phyloP scores from a whole-genome alignment of 805 yeast species.

The Pichia occidentalis region DNA sequence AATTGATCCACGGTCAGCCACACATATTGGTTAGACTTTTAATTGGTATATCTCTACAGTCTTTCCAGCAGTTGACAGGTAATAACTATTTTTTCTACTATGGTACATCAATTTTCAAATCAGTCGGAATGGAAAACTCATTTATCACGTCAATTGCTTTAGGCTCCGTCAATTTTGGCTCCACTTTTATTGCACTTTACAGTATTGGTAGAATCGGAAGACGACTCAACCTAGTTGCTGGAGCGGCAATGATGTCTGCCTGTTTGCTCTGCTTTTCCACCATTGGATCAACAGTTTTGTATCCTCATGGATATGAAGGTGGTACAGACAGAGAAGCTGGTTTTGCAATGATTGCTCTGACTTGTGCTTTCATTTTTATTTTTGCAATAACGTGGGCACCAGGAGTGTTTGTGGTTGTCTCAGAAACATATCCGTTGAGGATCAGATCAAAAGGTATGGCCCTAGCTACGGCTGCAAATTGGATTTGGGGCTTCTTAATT shows the following conservation, averaged over 20 bases:
- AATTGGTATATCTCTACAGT: slow-evolving; percentile 51
- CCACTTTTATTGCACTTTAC: slow-evolving; percentile 47
- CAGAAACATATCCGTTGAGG: slow-evolving; percentile 64
- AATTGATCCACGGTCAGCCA: slow-evolving; percentile 55
- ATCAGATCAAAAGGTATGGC: slow-evolving; percentile 59
- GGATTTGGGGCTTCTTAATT: slow-evolving; percentile 54
- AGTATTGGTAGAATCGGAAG: slow-evolving; percentile 50
- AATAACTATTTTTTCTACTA: slow-evolving; percentile 60
- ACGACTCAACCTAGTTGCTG: slow-evolving; percentile 41
- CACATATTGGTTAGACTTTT: slow-evolving; percentile 45
- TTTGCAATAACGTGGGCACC: slow-evolving; percentile 76
- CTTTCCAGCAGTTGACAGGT: slow-evolving; percentile 56
- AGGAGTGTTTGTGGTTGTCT: slow-evolving; percentile 56
- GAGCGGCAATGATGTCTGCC: slow-evolving; percentile 45
- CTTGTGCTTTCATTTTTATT: slow-evolving; percentile 56
- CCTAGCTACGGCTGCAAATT: slow-evolving; percentile 56
- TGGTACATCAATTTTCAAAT: slow-evolving; percentile 52
- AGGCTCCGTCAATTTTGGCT: slow-evolving; percentile 48
- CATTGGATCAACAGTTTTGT: slow-evolving; percentile 48
- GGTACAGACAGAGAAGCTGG: slow-evolving; percentile 45
- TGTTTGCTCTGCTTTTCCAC: slow-evolving; percentile 54
- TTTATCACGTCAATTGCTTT: slow-evolving; percentile 49
- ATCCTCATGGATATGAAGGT: slow-evolving; percentile 34
- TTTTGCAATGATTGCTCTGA: slow-evolving; percentile 52
- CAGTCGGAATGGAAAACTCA: slow-evolving; percentile 50